Percentiles rank a stretch among this genome's conserved stretches.
Evolutionary conservation across 1,284 basidiomycete species (phyloP).

Genomic region (Irpex lacteus): DNA sequence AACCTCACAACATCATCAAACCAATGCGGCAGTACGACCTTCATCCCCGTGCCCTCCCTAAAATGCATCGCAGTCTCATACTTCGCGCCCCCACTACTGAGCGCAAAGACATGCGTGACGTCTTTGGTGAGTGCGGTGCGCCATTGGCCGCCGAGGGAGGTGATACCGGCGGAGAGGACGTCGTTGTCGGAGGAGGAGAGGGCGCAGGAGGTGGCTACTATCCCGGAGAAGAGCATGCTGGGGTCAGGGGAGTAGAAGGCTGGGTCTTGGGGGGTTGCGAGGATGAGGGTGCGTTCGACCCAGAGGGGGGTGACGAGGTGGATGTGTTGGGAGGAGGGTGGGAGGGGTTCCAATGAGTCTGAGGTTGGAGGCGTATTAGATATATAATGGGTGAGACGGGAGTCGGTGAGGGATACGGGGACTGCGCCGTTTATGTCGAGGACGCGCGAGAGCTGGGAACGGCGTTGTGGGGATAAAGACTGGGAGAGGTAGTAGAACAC

Average conservation of each 20-base stretch:
- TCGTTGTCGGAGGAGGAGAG: constrained; percentile 67
- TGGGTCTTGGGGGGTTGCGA: constrained; percentile 54
- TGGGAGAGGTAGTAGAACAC: constrained; percentile 26
- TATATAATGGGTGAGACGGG: constrained; percentile 27
- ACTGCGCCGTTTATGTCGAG: constrained; percentile 23
- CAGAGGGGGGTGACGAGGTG: constrained; percentile 40
- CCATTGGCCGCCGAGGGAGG: constrained; percentile 82
- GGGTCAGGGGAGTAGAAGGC: constrained; percentile 76
- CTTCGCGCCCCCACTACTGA: constrained; percentile 48
- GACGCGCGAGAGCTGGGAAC: constrained; percentile 19
- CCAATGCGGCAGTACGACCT: constrained; percentile 76
- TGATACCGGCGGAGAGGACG: constrained; percentile 69
- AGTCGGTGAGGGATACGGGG: constrained; percentile 17
- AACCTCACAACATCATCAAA: constrained; percentile 77
- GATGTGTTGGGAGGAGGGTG: constrained; percentile 17
- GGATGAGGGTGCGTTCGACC: constrained; percentile 63
- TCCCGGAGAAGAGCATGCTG: constrained; percentile 76
- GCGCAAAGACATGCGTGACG: constrained; percentile 81
- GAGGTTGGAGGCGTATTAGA: constrained; percentile 20
- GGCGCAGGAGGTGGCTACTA: constrained; percentile 68
- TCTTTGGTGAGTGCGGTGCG: constrained; percentile 73
- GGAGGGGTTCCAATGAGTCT: constrained; percentile 24
- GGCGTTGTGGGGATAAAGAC: constrained; percentile 17
- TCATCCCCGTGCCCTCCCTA: constrained; percentile 50
- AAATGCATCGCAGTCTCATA: constrained; percentile 64